Percentiles rank a stretch among this genome's conserved stretches.
These are phyloP conservation scores for Pterocarpus santalinus DNA, from an alignment of 306 rosid genomes.

Conservation along the genomic window DNA sequence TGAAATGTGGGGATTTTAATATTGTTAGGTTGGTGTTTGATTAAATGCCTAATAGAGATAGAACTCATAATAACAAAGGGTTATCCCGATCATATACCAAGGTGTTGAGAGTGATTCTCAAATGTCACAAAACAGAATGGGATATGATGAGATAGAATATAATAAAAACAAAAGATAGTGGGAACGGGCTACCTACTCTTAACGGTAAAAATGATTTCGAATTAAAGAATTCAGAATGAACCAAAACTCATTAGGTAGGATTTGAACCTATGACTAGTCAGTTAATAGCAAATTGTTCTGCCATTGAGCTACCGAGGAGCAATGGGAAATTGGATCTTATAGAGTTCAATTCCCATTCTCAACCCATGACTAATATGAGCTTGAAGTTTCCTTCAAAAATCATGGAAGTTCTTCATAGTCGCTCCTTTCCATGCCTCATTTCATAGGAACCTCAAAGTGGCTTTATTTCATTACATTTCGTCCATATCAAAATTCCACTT, in stretches of 20 bases:
- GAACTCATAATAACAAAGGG: slow-evolving; percentile 48
- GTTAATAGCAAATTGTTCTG: not conserved
- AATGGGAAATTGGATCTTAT: not conserved
- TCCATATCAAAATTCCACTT: too few relatives aligned
- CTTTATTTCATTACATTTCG: too few relatives aligned
- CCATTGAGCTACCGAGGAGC: not conserved
- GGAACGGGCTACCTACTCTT: not conserved
- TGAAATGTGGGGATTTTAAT: slow-evolving; percentile 74
- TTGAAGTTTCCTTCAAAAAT: too few relatives aligned
- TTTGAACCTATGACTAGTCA: not conserved
- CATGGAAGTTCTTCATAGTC: too few relatives aligned
- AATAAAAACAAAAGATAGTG: not conserved
- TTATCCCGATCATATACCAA: too few relatives aligned
- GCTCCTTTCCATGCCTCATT: too few relatives aligned
- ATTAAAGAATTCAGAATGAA: not conserved
- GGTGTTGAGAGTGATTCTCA: too few relatives aligned
- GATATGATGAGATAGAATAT: not conserved
- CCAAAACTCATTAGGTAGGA: not conserved
- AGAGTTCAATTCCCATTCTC: not conserved
- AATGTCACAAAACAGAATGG: not conserved
- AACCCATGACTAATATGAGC: not conserved
- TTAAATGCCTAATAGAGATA: slow-evolving; percentile 79
- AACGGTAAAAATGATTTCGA: not conserved
- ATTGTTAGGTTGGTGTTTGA: slow-evolving; percentile 78
- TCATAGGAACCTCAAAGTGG: too few relatives aligned